phyloP scores from a whole-genome alignment of 2,329 filamentous ascomycete genomes.

The Neofusicoccum umdonicola region DNA sequence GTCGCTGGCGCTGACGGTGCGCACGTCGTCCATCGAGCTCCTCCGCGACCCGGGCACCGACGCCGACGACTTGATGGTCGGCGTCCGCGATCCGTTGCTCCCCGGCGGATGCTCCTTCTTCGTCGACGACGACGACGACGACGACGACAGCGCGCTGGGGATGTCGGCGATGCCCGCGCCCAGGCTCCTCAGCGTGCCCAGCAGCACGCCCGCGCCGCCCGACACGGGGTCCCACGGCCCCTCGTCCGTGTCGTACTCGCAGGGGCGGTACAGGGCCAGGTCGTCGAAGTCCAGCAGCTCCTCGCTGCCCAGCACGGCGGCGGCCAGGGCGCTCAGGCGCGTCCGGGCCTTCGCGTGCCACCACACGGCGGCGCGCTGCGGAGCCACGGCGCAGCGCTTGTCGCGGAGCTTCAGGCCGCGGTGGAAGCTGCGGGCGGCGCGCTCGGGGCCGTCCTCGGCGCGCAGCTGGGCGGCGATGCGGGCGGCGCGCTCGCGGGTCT shows the following conservation, averaged over 20 bases:
- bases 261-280: slow-evolving; percentile 62
- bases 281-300: slow-evolving; percentile 63
- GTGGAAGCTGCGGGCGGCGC: too few species aligned
- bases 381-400: slow-evolving; percentile 67
- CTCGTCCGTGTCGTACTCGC: slow-evolving; percentile 75
- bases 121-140: slow-evolving; percentile 41
- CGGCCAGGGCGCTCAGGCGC: slow-evolving; percentile 62
- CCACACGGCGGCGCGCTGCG: slow-evolving; percentile 54
- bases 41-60: not conserved
- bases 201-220: slow-evolving; percentile 61
- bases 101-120: not conserved
- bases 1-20: not conserved
- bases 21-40: not conserved
- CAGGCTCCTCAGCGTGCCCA: slow-evolving; percentile 46
- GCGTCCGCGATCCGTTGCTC: not conserved
- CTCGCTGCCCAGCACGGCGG: slow-evolving; percentile 61
- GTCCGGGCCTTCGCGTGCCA: slow-evolving; percentile 54
- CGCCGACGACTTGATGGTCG: not conserved
- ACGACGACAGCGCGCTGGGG: not conserved
- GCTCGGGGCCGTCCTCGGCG: slow-evolving; percentile 57
- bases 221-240: slow-evolving; percentile 72
- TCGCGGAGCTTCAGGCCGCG: slow-evolving; percentile 38
- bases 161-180: not conserved
- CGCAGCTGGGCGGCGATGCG: slow-evolving; percentile 62
- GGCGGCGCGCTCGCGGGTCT: slow-evolving; percentile 57